Evolutionary conservation across 139 green algal species (phyloP).

Genomic region (Yamagishiella unicocca): DNA sequence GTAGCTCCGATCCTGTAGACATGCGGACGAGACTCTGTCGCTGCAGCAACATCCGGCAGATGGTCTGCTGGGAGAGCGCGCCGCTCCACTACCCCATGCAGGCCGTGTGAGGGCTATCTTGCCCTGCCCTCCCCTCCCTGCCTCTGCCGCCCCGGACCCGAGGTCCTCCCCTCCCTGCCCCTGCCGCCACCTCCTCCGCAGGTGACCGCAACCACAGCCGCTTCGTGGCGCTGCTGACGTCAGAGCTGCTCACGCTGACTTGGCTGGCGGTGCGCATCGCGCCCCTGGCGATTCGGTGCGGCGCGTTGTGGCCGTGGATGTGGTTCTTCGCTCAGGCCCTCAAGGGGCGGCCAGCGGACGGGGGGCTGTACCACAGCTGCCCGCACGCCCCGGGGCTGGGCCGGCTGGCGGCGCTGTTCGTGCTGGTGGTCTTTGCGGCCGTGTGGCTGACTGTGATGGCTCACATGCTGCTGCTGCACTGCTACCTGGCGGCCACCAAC

Average conservation of each 20-base stretch:
- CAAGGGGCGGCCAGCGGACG: neutral
- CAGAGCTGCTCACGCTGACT: neutral
- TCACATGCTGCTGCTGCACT: constrained; percentile 10
- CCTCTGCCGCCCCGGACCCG: too few relatives aligned
- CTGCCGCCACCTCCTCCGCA: neutral
- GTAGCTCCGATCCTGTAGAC: too few relatives aligned
- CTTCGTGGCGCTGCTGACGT: constrained; percentile 3
- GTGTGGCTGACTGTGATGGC: neutral
- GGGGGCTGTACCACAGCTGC: neutral
- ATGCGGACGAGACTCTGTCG: too few relatives aligned
- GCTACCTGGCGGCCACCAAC: constrained; percentile 31
- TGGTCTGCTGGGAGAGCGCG: too few relatives aligned
- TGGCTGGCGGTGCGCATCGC: neutral
- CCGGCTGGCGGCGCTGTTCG: neutral
- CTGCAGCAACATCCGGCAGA: too few relatives aligned
- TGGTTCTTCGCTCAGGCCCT: neutral
- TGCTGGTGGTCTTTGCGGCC: neutral
- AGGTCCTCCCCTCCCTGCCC: neutral
- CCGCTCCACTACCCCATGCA: too few relatives aligned
- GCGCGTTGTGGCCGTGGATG: neutral
- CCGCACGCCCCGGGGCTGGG: neutral
- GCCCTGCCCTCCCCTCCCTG: too few relatives aligned
- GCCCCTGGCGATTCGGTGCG: neutral
- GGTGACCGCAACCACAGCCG: constrained; percentile 35
- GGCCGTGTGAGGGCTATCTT: too few relatives aligned